Base-by-base conservation (phyloP, 202 grass and related monocot species). In the Setaria viridis region DNA sequence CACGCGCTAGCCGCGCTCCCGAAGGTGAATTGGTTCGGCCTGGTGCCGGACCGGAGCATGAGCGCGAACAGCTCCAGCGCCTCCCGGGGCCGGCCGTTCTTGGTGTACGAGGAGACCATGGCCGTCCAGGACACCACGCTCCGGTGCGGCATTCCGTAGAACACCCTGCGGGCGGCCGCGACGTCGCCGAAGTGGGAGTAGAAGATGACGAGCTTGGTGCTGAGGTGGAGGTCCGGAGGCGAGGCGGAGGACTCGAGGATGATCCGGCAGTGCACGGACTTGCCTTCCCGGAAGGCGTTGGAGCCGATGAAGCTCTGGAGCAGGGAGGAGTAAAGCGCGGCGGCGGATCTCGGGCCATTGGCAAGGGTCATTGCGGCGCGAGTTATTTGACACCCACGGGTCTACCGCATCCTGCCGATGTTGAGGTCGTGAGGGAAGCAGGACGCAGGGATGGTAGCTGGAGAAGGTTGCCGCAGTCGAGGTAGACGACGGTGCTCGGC, bases 1-100 rank as follows among this genome's bases (percentile, higher is more conserved):
- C 92, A 97, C 2, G 92, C 82, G 1, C 82, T 49, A 21, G 86
- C 85, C 42, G 43, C 80, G 21, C 89, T 93, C 10, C 91, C 92
- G 29, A 91, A 95, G 0, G 92, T 95, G 91, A 90, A 98, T 87
- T 98, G 92, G 87, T 98, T 98, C 8, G 76, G 83, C 71, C 73
- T 43, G 20, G 45, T 46, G 1, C 85, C 89, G 0, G 80, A 88
- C 11, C 13, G 37, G 2, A 30, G 77, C 92, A 97, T 95, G 64
- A 70, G 47, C 12, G 59, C 25, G 59, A 97, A 97, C 9, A 93
- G 9, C 29, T 90, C 75, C 42, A 95, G 80, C 37, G 95, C 92
- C 77, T 95, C 89, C 17, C 16, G 14, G 0, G 89, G 59, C 2
- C 20, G 39, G 21, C 80, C 76, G 64, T 87, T 88, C 86, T 81